Percentiles rank a stretch among this genome's conserved stretches.
phyloP scores from a whole-genome alignment of 768 basidiomycete species.

The Phanerodontia chrysosporium region DNA sequence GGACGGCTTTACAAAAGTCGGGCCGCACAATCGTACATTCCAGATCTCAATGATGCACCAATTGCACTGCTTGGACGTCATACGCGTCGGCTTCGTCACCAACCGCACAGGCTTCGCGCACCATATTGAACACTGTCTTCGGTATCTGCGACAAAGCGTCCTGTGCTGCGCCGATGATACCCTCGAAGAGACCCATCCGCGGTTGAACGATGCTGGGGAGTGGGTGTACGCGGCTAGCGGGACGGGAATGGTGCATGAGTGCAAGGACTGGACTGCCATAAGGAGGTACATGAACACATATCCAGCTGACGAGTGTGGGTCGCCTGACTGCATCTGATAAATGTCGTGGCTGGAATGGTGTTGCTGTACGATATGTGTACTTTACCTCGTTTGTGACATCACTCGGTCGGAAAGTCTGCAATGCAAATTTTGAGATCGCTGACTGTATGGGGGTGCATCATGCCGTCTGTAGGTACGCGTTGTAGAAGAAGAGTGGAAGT shows the following conservation, averaged over 20 bases:
- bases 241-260: slow-evolving; percentile 13
- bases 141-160: slow-evolving; percentile 23
- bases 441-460: not conserved
- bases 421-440: too few relatives aligned
- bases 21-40: slow-evolving; percentile 16
- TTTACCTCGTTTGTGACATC: too few relatives aligned
- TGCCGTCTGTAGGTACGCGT: not conserved
- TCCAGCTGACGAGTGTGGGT: slow-evolving; percentile 1
- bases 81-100: slow-evolving; percentile 19
- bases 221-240: slow-evolving; percentile 10
- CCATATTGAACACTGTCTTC: slow-evolving; percentile 25
- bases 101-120: slow-evolving; percentile 7
- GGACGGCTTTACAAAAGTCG: slow-evolving; percentile 9
- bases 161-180: slow-evolving; percentile 26
- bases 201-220: not conserved
- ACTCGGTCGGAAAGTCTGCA: too few relatives aligned
- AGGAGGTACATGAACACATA: slow-evolving; percentile 13
- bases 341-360: too few relatives aligned
- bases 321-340: not conserved
- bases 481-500: not conserved
- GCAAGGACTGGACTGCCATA: slow-evolving; percentile 17
- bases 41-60: slow-evolving; percentile 24
- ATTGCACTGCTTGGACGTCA: slow-evolving; percentile 25
- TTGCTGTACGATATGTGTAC: too few relatives aligned
- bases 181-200: slow-evolving; percentile 17